These are phyloP conservation scores for Penicillium waksmanii DNA, from an alignment of 495 filamentous ascomycete species.

Conservation along the genomic window DNA sequence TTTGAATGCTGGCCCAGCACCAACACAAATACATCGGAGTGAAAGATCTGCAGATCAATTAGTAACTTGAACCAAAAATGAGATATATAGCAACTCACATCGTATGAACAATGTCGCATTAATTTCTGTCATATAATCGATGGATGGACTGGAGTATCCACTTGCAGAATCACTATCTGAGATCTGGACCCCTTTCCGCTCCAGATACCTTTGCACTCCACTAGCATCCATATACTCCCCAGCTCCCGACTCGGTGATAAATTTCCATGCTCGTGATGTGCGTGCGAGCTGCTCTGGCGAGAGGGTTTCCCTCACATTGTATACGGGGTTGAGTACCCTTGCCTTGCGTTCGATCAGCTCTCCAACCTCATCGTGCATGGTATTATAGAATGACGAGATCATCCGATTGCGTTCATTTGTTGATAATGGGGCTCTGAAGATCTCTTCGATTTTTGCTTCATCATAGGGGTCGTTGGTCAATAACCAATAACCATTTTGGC, in stretches of 20 bases:
- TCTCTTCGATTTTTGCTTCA: slow-evolving; percentile 16
- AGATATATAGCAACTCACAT: slow-evolving; percentile 23
- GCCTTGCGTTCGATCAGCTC: slow-evolving; percentile 25
- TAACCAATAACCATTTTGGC: slow-evolving; percentile 30
- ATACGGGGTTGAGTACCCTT: slow-evolving; percentile 24
- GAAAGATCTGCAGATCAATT: slow-evolving; percentile 26
- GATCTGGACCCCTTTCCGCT: slow-evolving; percentile 24
- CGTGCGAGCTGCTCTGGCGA: slow-evolving; percentile 19
- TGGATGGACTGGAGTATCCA: slow-evolving; percentile 14
- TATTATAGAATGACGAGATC: slow-evolving; percentile 26
- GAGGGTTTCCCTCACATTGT: slow-evolving; percentile 17
- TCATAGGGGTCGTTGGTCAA: slow-evolving; percentile 24
- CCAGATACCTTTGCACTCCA: slow-evolving; percentile 33
- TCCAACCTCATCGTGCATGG: slow-evolving; percentile 24
- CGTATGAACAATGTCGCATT: slow-evolving; percentile 29
- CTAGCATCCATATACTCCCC: slow-evolving; percentile 36
- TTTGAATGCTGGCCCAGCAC: slow-evolving; percentile 34
- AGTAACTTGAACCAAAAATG: slow-evolving; percentile 13
- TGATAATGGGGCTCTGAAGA: slow-evolving; percentile 30
- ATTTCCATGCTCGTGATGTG: slow-evolving; percentile 28
- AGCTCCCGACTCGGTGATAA: slow-evolving; percentile 23
- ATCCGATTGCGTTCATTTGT: slow-evolving; percentile 27
- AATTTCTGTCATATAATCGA: slow-evolving; percentile 18
- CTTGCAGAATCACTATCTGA: slow-evolving; percentile 13
- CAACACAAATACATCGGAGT: slow-evolving; percentile 30